Base-by-base conservation (phyloP, 192 early-diverging fungal genomes). In the Mortierella antarctica region DNA sequence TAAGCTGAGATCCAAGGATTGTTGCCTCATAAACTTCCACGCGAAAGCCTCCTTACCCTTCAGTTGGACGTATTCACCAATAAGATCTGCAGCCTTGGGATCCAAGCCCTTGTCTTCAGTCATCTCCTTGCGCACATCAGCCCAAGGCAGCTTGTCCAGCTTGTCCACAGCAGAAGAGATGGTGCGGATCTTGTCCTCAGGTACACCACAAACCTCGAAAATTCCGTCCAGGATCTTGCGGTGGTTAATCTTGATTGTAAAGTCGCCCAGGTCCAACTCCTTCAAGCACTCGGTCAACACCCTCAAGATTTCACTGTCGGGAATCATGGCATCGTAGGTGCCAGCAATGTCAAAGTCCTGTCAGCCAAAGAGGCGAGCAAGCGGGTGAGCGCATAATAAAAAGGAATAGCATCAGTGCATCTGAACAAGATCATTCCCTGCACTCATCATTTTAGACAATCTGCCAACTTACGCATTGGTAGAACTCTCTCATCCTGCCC, bases 121-220 rank as follows among this genome's bases (percentile, higher is more conserved):
- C 97, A 99, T 98, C 82, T 99, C 98, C 60, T 92, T 91, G 63
- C 89, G 90, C 6, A 99, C 97, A 9, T 98, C 97, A 14, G 84
- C 89, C 98, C 98, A 99, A 44, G 97, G 89, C 83, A 92, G 83
- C 85, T 99, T 99, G 86, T 99, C 98, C 13, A 99, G 88, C 86
- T 99, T 99, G 83, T 99, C 98, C 8, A 99, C 96, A 0, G 98
- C 97, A 51, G 97, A 98, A 18, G 96, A 98, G 23, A 99, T 98
- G 4, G 94, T 76, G 2, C 98, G 89, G 70, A 98, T 90, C 71
- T 96, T 95, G 20, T 92, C 92, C 13, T 82, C 86, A 1, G 96
- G 95, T 39, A 99, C 98, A 6, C 98, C 98, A 54, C 96, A 97
- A 0, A 97, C 94, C 71, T 93, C 92, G 72, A 99, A 99, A 82